Percentiles rank a stretch among this genome's conserved stretches.
phyloP scores from a whole-genome alignment of 495 filamentous ascomycete genomes.

The Aspergillus heteromorphus region DNA sequence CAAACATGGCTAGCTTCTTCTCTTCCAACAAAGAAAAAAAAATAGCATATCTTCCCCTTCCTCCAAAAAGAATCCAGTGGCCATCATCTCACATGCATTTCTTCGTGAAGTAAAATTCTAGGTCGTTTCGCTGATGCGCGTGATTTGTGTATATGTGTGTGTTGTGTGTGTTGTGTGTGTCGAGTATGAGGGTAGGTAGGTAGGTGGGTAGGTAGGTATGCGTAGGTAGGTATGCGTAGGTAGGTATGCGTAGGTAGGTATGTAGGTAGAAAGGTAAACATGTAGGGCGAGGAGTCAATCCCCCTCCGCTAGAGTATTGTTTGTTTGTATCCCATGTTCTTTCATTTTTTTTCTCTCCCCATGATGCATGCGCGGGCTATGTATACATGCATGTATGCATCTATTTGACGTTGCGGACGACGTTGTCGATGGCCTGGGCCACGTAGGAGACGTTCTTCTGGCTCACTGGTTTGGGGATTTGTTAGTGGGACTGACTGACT shows the following conservation, averaged over 20 bases:
- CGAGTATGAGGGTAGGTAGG: background rate
- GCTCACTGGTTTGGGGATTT: conserved; percentile 45
- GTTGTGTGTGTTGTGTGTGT: background rate
- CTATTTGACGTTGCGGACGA: conserved; percentile 40
- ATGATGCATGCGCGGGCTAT: background rate
- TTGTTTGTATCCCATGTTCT: background rate
- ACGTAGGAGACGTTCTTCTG: conserved; percentile 46
- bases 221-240: no score
- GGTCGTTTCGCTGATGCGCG: background rate
- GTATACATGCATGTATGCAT: background rate
- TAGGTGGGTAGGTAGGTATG: no score
- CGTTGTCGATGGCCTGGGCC: conserved; percentile 41
- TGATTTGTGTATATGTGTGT: background rate
- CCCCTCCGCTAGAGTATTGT: no score
- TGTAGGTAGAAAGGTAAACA: no score
- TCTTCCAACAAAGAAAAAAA: no score
- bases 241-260: no score
- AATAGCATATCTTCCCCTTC: no score
- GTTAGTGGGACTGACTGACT: conserved; percentile 10
- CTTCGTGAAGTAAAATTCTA: background rate
- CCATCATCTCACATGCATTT: background rate
- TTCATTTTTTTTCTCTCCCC: background rate
- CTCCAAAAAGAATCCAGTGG: no score
- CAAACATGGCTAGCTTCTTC: no score
- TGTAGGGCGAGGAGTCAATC: background rate